phyloP scores from a whole-genome alignment of 2,329 filamentous ascomycete species.

The Penicillium sp. region DNA sequence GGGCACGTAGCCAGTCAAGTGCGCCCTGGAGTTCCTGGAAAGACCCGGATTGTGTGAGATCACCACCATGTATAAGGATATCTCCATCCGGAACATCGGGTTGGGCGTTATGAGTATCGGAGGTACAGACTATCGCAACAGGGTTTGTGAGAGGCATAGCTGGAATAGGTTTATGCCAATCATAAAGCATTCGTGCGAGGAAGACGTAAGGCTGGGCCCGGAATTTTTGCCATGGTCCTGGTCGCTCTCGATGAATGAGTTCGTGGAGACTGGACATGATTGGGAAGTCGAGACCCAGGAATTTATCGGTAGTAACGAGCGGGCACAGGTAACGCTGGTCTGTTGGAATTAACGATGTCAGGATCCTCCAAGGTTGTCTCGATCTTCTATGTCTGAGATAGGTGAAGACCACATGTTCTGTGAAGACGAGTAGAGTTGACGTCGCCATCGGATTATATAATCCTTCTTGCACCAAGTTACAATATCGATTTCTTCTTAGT shows the following conservation, averaged over 20 bases:
- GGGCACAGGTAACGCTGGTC: background rate
- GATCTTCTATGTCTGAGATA: background rate
- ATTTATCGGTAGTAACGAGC: background rate
- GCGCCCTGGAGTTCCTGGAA: constrained; percentile 65
- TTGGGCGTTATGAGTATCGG: constrained; percentile 29
- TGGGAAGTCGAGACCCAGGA: background rate
- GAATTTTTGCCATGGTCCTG: constrained; percentile 15
- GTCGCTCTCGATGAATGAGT: constrained; percentile 14
- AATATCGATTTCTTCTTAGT: no score
- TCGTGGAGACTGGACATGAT: constrained; percentile 10
- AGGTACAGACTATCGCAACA: constrained; percentile 24
- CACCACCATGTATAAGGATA: constrained; percentile 41
- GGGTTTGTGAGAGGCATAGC: constrained; percentile 8
- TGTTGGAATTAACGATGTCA: background rate
- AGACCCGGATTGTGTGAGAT: constrained; percentile 57
- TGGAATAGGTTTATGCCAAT: constrained; percentile 9
- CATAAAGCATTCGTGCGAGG: constrained; percentile 15
- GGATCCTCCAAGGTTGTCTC: background rate
- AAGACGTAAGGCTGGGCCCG: constrained; percentile 11
- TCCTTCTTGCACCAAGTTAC: no score
- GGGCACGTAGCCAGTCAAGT: constrained; percentile 66
- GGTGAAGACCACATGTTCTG: no score
- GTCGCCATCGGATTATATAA: no score
- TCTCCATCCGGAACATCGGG: constrained; percentile 30
- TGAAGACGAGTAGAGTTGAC: no score